phyloP scores from a whole-genome alignment of 2,329 filamentous ascomycete species.

The Amphichorda felina region DNA sequence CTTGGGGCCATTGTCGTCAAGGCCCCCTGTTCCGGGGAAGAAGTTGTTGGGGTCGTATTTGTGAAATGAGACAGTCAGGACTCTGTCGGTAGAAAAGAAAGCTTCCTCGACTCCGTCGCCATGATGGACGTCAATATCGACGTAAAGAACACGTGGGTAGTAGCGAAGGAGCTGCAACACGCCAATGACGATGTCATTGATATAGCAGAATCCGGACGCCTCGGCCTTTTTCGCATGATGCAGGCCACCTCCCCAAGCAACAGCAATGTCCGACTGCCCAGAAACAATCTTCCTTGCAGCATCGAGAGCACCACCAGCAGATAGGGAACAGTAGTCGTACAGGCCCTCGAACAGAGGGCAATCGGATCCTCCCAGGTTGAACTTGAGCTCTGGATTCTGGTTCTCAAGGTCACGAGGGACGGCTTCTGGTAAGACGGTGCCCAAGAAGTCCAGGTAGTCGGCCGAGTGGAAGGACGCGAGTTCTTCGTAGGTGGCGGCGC shows the following conservation, averaged over 20 bases:
- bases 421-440: slow-evolving; percentile 54
- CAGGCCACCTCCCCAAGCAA: slow-evolving; percentile 93
- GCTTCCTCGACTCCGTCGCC: slow-evolving; percentile 86
- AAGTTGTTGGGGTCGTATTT: slow-evolving; percentile 80
- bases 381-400: slow-evolving; percentile 52
- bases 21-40: slow-evolving; percentile 83
- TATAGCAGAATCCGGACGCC: slow-evolving; percentile 94
- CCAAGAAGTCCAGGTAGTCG: slow-evolving; percentile 86
- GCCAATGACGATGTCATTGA: slow-evolving; percentile 94
- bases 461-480: slow-evolving; percentile 74
- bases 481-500: slow-evolving; percentile 78
- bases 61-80: slow-evolving; percentile 91
- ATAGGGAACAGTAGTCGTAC: slow-evolving; percentile 90
- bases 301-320: slow-evolving; percentile 81
- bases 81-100: slow-evolving; percentile 79
- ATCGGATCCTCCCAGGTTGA: slow-evolving; percentile 82
- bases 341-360: slow-evolving; percentile 95
- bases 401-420: slow-evolving; percentile 54
- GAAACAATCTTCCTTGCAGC: slow-evolving; percentile 82
- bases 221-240: slow-evolving; percentile 94
- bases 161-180: slow-evolving; percentile 78
- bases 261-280: slow-evolving; percentile 83
- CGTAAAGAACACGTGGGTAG: slow-evolving; percentile 80
- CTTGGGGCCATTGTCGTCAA: slow-evolving; percentile 74
- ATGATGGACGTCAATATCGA: slow-evolving; percentile 89